Conservation (phyloP, 805 yeast species). For the Zygosaccharomyces bisporus region DNA sequence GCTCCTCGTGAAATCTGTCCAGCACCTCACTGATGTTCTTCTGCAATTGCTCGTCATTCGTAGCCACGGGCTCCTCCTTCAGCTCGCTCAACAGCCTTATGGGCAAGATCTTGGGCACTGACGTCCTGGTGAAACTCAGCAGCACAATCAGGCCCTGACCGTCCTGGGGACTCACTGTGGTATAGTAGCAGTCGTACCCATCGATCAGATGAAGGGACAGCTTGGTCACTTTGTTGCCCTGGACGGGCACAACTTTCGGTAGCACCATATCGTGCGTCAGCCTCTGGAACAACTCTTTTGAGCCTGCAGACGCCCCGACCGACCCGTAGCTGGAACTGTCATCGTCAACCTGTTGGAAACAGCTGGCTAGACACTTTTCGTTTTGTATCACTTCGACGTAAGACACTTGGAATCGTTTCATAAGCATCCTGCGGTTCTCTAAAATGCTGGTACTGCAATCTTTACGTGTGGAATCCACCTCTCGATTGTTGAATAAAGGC, state of each 20-base stretch:
- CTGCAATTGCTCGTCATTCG: constrained; percentile 25
- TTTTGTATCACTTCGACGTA: constrained; percentile 30
- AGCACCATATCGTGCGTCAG: constrained; percentile 31
- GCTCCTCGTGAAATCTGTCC: constrained; percentile 32
- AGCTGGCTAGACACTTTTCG: constrained; percentile 23
- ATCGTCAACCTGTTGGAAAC: constrained; percentile 19
- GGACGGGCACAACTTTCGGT: constrained; percentile 30
- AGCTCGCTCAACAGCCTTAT: constrained; percentile 33
- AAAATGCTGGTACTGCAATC: background rate
- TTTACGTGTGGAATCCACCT: background rate
- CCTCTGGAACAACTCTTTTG: constrained; percentile 26
- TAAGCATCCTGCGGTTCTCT: constrained; percentile 6
- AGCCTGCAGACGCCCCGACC: constrained; percentile 16
- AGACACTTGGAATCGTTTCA: constrained; percentile 20
- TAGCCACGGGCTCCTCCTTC: constrained; percentile 21
- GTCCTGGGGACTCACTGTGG: constrained; percentile 20
- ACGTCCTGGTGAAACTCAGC: constrained; percentile 28
- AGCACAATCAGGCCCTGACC: constrained; percentile 16
- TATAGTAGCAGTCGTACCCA: constrained; percentile 35
- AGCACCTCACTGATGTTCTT: constrained; percentile 27
- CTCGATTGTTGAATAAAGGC: background rate
- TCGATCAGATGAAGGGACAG: constrained; percentile 31
- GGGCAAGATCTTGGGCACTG: constrained; percentile 33
- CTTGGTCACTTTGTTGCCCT: constrained; percentile 36
- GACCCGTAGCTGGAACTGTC: constrained; percentile 24